phyloP scores from a whole-genome alignment of 805 yeast genomes.

The Kodamaea sagamina region DNA sequence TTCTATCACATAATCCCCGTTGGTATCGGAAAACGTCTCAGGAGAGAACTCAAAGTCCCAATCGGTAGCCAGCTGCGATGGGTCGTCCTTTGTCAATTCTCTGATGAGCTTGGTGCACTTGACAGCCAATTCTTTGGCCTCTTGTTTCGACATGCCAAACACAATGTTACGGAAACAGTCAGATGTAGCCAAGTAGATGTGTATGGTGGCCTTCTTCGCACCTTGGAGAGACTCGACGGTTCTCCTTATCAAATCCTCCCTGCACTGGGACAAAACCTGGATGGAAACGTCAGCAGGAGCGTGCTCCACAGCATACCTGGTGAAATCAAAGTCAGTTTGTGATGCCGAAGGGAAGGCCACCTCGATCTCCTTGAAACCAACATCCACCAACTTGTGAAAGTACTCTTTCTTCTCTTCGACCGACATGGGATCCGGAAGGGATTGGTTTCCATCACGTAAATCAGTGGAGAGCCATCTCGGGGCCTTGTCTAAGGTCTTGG shows the following conservation, averaged over 20 bases:
- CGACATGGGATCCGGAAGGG: constrained; percentile 86
- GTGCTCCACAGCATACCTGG: constrained; percentile 68
- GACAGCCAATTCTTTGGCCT: constrained; percentile 62
- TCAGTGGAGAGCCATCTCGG: constrained; percentile 87
- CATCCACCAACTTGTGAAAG: constrained; percentile 64
- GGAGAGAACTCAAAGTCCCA: constrained; percentile 84
- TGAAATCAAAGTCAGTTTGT: constrained; percentile 78
- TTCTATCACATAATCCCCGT: constrained; percentile 59
- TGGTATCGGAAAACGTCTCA: constrained; percentile 74
- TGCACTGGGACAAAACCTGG: constrained; percentile 75
- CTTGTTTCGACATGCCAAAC: constrained; percentile 61
- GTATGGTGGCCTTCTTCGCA: constrained; percentile 75
- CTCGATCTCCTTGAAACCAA: constrained; percentile 83
- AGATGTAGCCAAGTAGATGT: constrained; percentile 74
- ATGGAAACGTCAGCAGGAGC: constrained; percentile 77
- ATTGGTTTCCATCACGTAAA: constrained; percentile 81
- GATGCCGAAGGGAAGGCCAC: constrained; percentile 83
- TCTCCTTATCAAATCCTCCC: constrained; percentile 69
- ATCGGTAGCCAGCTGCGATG: constrained; percentile 47
- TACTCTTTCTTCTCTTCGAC: constrained; percentile 72
- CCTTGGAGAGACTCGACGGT: constrained; percentile 74
- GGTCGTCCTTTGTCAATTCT: constrained; percentile 68
- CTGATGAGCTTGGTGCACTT: constrained; percentile 64
- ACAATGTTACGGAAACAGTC: constrained; percentile 74
- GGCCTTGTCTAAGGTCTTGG: constrained; percentile 54